phyloP scores from a whole-genome alignment of 2,329 filamentous ascomycete genomes.

The Fusarium concolor region DNA sequence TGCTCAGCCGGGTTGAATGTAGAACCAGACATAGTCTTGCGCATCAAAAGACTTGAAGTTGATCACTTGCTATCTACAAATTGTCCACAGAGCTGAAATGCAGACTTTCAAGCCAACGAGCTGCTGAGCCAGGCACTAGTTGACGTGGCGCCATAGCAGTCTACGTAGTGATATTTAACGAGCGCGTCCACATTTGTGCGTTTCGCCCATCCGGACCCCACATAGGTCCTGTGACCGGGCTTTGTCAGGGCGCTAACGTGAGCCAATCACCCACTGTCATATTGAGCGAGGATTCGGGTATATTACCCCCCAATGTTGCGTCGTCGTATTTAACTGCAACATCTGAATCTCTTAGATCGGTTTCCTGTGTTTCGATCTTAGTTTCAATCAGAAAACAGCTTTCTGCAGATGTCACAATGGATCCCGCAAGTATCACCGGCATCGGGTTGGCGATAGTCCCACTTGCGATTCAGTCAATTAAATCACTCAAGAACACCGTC shows the following conservation, averaged over 20 bases:
- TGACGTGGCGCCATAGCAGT: no score
- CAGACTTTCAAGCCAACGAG: no score
- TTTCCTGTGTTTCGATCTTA: neutral
- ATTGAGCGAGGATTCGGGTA: neutral
- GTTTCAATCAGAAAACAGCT: neutral
- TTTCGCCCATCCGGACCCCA: no score
- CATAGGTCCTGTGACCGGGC: no score
- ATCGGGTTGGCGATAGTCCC: constrained; percentile 50
- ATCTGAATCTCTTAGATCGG: neutral
- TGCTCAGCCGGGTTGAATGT: no score
- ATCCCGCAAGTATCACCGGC: constrained; percentile 52
- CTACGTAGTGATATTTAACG: no score
- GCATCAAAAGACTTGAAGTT: no score
- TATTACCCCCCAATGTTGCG: neutral
- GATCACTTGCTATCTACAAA: no score
- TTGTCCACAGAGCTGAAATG: no score
- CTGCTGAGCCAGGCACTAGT: no score
- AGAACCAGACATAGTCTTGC: no score
- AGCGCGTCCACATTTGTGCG: no score
- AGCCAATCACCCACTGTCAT: neutral
- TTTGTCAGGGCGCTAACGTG: neutral
- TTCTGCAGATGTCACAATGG: constrained; percentile 13
- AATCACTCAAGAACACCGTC: constrained; percentile 50
- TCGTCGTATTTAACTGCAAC: neutral
- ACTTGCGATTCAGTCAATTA: constrained; percentile 50